phyloP scores from a whole-genome alignment of 306 rosid species.

The Vachellia collinsii region DNA sequence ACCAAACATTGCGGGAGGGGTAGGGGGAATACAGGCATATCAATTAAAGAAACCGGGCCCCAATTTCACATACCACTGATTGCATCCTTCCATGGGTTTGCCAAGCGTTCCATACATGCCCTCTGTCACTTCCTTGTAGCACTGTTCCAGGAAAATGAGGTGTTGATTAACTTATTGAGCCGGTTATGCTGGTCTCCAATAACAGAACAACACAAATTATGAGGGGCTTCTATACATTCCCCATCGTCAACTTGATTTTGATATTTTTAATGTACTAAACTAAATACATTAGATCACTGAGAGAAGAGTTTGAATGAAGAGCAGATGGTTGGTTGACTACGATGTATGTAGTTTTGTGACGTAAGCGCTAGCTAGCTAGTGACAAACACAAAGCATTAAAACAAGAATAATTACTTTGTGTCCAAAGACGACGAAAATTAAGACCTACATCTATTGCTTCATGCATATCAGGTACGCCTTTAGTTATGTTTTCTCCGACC shows the following conservation, averaged over 20 bases:
- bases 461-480: conserved; percentile 85
- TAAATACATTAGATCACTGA: not conserved
- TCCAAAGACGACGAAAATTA: conserved; percentile 8
- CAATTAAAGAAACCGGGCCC: not conserved
- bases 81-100: conserved; percentile 82
- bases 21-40: not conserved
- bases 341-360: not conserved
- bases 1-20: not conserved
- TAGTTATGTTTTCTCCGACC: conserved; percentile 78
- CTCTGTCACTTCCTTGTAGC: conserved; percentile 75
- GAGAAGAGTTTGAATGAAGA: not conserved
- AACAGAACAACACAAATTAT: not conserved
- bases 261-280: not conserved
- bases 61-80: conserved; percentile 71
- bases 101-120: conserved; percentile 90
- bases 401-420: conserved; percentile 20
- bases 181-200: not conserved
- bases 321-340: not conserved
- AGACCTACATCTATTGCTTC: conserved; percentile 93
- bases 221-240: not conserved
- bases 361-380: conserved; percentile 13
- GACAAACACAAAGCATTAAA: conserved; percentile 16
- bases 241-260: not conserved
- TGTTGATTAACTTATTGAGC: not conserved
- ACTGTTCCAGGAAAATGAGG: conserved; percentile 50